Conservation (phyloP, 2,329 filamentous ascomycete species). For the Cladosporium oxysporum region DNA sequence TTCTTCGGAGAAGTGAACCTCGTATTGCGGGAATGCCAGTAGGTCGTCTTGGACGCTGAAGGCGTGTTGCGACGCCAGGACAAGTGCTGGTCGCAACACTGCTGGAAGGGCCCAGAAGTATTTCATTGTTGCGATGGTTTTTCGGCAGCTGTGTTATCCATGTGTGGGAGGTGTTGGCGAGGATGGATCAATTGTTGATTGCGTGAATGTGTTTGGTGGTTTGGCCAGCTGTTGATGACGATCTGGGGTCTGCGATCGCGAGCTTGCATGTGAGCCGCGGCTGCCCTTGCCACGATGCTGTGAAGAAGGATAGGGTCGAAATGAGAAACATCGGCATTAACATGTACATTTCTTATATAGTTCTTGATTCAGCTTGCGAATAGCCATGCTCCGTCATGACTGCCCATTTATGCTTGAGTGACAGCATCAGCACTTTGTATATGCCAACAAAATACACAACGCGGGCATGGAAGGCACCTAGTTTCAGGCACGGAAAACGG, state of each 20-base stretch:
- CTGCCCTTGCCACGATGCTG: background rate
- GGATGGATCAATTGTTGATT: background rate
- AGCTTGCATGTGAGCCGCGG: slow-evolving; percentile 1
- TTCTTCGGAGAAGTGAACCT: slow-evolving; percentile 70
- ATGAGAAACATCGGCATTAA: no score
- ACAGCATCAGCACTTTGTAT: background rate
- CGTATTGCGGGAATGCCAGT: slow-evolving; percentile 83
- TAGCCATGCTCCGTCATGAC: no score
- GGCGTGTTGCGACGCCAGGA: slow-evolving; percentile 48
- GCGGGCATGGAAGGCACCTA: background rate
- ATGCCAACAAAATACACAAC: background rate
- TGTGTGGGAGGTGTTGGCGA: background rate
- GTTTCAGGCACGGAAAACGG: background rate
- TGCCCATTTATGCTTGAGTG: background rate
- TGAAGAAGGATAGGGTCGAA: no score
- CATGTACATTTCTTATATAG: background rate
- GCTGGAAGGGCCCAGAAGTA: slow-evolving; percentile 52
- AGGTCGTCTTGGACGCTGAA: slow-evolving; percentile 91
- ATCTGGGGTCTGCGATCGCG: slow-evolving; percentile 9
- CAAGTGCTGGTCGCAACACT: slow-evolving; percentile 50
- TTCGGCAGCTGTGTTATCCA: background rate
- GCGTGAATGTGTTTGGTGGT: background rate
- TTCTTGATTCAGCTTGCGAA: no score
- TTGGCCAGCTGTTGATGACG: slow-evolving; percentile 20
- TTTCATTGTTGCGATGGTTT: slow-evolving; percentile 39